Conservation (phyloP, 257 asterid genomes). For the Nemophila menziesii region DNA sequence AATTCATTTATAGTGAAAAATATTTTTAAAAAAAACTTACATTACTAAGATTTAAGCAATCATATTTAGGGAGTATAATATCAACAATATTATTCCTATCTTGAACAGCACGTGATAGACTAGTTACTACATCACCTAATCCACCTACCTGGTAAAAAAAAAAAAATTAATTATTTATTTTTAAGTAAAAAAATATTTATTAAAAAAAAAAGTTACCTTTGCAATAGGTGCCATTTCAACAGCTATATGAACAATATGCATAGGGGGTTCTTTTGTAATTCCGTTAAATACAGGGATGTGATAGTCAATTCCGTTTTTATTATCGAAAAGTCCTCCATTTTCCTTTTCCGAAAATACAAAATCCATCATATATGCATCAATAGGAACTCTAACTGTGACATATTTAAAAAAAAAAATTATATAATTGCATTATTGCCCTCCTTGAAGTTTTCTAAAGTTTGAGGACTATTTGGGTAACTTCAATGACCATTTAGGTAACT, state of each 20-base stretch:
- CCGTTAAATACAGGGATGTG: conserved; percentile 89
- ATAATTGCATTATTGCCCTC: not conserved
- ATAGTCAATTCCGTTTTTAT: conserved; percentile 83
- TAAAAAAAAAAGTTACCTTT: conserved; percentile 39
- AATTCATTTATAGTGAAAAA: too few species aligned
- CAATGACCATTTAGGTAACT: too few species aligned
- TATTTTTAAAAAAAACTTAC: too few species aligned
- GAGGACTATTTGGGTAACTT: too few species aligned
- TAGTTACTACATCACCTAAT: conserved; percentile 96
- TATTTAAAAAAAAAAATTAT: conserved; percentile 14
- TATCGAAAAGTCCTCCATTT: conserved; percentile 84
- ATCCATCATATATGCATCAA: conserved; percentile 93
- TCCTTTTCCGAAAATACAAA: conserved; percentile 92
- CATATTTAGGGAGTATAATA: conserved; percentile 84
- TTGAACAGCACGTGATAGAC: conserved; percentile 98
- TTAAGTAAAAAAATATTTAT: too few species aligned
- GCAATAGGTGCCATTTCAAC: conserved; percentile 99
- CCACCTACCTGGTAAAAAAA: conserved; percentile 80
- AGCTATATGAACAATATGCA: conserved; percentile 90
- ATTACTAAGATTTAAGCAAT: conserved; percentile 56
- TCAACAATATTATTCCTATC: conserved; percentile 87
- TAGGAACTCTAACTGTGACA: conserved; percentile 76
- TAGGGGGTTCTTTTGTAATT: conserved; percentile 70
- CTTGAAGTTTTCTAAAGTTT: too few species aligned
- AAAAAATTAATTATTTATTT: not conserved